Evolutionary conservation across 2,329 filamentous ascomycete genomes (phyloP), one percentile per base, ranked within the genome.

Genomic region (Aspergillus pseudoterreus): DNA sequence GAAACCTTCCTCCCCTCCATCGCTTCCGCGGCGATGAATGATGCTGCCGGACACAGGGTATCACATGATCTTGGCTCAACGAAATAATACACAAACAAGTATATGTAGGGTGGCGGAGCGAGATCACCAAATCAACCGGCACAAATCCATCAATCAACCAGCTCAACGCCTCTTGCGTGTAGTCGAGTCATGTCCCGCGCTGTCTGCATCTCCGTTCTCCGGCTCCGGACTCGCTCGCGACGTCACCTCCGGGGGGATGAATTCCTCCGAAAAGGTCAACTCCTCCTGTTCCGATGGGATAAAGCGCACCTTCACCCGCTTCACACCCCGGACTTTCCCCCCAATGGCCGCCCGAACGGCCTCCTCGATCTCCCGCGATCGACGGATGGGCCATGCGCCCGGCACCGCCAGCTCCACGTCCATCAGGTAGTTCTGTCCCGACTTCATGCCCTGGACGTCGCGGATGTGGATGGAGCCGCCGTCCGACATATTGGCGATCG

Each of bases 361-460:
- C 33, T 87, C 82, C 70, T 99, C 94, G 12, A 95, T 77, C 14
- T 61, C 74, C 35, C 83, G 78, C 6, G 86, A 82, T 49, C 87
- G 82, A 48, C 85, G 82, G 5, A 99, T 76, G 0, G 87, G 87
- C 87, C 88, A 95, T 32, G 77, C 75, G 19, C 79, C 81, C 0
- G 92, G 90, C 14, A 95, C 88, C 2, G 83, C 87, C 55, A 97
- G 74, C 69, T 96, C 92, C 6, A 99, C 71, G 62, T 97, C 94
- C 61, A 97, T 85, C 27, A 97, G 78, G 68, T 95, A 96, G 74
- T 96, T 99, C 71, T 96, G 94, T 27, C 94, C 94, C 3, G 90
- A 94, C 74, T 99, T 99, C 72, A 96, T 82, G 49, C 94, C 94
- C 58, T 90, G 88, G 3, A 97, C 82, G 42, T 89, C 87, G 42